Conservation (phyloP, 768 basidiomycete genomes). For the Porpolomopsis calyptriformis region DNA sequence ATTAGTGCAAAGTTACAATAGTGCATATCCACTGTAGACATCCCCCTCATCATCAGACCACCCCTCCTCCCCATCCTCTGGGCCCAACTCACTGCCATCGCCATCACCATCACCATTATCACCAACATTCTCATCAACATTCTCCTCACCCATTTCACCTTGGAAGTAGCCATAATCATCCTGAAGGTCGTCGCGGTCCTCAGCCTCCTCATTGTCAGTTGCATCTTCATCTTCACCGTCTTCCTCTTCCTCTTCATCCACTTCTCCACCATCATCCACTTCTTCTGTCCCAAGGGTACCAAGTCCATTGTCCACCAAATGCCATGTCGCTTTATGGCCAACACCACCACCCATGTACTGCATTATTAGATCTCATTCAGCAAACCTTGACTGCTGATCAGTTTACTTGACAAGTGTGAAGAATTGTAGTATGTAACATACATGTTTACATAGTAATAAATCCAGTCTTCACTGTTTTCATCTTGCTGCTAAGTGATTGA, state of each 20-base stretch:
- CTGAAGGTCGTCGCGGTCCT: not conserved
- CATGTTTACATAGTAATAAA: constrained; percentile 28
- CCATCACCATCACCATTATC: not conserved
- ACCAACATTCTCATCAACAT: not conserved
- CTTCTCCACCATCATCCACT: not conserved
- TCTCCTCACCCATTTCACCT: not conserved
- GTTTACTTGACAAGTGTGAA: not conserved
- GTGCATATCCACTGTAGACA: not conserved
- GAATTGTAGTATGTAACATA: constrained; percentile 12
- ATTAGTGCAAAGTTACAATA: not conserved
- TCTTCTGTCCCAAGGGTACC: not conserved
- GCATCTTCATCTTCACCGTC: not conserved
- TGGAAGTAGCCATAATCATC: not conserved
- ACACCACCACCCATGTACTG: constrained; percentile 20
- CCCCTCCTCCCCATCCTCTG: not conserved
- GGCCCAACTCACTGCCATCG: not conserved
- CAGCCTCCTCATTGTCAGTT: not conserved
- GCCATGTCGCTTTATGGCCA: constrained; percentile 14
- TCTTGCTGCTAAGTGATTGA: not conserved
- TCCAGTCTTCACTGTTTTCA: constrained; percentile 17
- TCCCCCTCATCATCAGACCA: not conserved
- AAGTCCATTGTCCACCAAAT: no score
- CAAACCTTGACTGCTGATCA: constrained; percentile 19
- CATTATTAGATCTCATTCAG: constrained; percentile 30
- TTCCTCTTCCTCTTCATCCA: not conserved